A percentile compares a stretch with the other conserved stretches of the same genome.
These are phyloP conservation scores for Pichia gijzeniarum DNA, from an alignment of 805 yeast species.

Conservation along the genomic window DNA sequence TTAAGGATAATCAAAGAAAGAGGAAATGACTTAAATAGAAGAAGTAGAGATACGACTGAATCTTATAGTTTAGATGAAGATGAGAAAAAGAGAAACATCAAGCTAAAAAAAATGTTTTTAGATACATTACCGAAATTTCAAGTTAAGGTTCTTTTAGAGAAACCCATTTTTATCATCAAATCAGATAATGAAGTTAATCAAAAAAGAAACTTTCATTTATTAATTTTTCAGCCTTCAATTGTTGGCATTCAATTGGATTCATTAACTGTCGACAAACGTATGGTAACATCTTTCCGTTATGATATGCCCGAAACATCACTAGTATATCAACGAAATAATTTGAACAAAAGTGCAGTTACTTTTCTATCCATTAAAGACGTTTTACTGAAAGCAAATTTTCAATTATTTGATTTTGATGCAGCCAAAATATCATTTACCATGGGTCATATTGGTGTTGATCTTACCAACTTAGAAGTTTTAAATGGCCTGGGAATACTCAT, in stretches of 20 bases:
- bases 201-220: conserved; percentile 15
- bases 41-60: not conserved
- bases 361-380: conserved; percentile 14
- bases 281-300: conserved; percentile 13
- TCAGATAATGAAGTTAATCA: conserved; percentile 8
- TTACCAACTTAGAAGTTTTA: conserved; percentile 25
- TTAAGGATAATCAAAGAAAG: conserved; percentile 12
- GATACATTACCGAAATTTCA: conserved; percentile 19
- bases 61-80: not conserved
- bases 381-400: conserved; percentile 13
- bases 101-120: not conserved
- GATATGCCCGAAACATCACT: conserved; percentile 20
- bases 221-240: conserved; percentile 20
- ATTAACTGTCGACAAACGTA: conserved; percentile 1
- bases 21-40: not conserved
- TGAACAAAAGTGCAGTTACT: conserved; percentile 3
- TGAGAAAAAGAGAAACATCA: not conserved
- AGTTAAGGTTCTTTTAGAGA: conserved; percentile 22
- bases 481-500: conserved; percentile 19
- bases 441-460: conserved; percentile 15
- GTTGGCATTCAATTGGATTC: conserved; percentile 17
- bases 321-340: conserved; percentile 17
- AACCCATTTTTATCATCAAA: conserved; percentile 25
- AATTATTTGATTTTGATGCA: not conserved
- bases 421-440: not conserved